phyloP scores from a whole-genome alignment of 148 eudicot genomes.

The Hydrangea macrophylla region DNA sequence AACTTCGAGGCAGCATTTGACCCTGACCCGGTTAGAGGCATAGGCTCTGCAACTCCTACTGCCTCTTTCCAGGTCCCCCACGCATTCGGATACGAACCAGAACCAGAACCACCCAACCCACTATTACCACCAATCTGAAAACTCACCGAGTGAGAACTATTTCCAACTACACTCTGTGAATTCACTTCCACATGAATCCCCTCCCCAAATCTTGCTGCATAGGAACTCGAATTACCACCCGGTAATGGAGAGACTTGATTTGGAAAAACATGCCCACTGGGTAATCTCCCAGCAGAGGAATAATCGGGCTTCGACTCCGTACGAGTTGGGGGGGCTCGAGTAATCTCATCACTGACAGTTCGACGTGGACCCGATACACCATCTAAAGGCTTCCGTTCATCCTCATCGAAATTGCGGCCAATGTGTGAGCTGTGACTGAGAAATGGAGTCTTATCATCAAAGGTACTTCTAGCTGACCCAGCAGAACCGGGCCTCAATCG shows the following conservation, averaged over 20 bases:
- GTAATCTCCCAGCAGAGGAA: slow-evolving; percentile 25
- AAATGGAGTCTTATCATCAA: slow-evolving; percentile 68
- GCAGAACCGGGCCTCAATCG: slow-evolving; percentile 80
- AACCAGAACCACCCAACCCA: slow-evolving; percentile 19
- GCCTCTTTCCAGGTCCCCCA: slow-evolving; percentile 69
- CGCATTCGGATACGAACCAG: slow-evolving; percentile 54
- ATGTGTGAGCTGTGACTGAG: slow-evolving; percentile 41
- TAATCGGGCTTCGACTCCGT: slow-evolving; percentile 40
- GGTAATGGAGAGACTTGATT: slow-evolving; percentile 25
- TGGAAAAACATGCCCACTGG: slow-evolving; percentile 29
- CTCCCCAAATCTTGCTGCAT: slow-evolving; percentile 54
- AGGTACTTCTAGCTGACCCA: slow-evolving; percentile 58
- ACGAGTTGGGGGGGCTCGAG: slow-evolving; percentile 30
- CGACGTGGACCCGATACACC: slow-evolving; percentile 63
- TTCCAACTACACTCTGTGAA: slow-evolving; percentile 25
- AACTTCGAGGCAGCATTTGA: slow-evolving; percentile 62
- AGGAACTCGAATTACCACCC: slow-evolving; percentile 29
- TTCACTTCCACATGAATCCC: slow-evolving; percentile 25
- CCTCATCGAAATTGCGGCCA: slow-evolving; percentile 93
- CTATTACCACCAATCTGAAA: slow-evolving; percentile 25
- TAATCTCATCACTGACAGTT: slow-evolving; percentile 61
- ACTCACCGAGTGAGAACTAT: slow-evolving; percentile 29
- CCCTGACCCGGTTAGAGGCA: slow-evolving; percentile 43
- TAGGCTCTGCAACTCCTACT: slow-evolving; percentile 30
- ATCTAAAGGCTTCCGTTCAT: slow-evolving; percentile 87